These are phyloP conservation scores for Pythium graminicola DNA, from an alignment of 352 stramenopile genomes.

Conservation along the genomic window DNA sequence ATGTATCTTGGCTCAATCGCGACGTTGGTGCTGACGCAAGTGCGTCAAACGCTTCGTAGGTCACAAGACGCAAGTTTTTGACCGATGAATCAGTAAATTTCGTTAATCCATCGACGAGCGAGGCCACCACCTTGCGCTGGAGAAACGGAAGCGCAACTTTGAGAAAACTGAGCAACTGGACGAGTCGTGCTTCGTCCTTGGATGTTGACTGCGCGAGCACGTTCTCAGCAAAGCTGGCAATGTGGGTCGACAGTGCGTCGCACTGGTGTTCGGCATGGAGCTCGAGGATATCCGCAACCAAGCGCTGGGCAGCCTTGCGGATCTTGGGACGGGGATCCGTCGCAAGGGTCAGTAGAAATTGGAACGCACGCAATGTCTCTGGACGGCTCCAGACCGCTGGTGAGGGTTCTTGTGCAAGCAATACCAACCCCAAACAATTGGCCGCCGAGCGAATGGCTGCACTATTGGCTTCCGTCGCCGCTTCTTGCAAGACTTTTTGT, in stretches of 20 bases:
- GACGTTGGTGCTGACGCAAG: conserved; percentile 45
- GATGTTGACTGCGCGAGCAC: conserved; percentile 52
- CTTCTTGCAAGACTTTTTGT: conserved; percentile 63
- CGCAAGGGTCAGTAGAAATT: conserved; percentile 66
- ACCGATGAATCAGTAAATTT: conserved; percentile 71
- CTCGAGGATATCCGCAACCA: conserved; percentile 64
- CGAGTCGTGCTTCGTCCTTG: conserved; percentile 68
- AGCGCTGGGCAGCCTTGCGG: conserved; percentile 72
- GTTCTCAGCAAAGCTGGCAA: conserved; percentile 82
- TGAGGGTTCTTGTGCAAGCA: conserved; percentile 72
- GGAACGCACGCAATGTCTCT: conserved; percentile 69
- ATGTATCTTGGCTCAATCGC: conserved; percentile 57
- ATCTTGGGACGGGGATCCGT: conserved; percentile 81
- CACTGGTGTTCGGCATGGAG: conserved; percentile 61
- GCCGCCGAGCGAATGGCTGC: conserved; percentile 57
- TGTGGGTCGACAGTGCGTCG: conserved; percentile 80
- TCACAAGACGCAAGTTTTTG: conserved; percentile 73
- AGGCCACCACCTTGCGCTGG: conserved; percentile 74
- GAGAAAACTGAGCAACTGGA: conserved; percentile 77
- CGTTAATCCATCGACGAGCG: conserved; percentile 60
- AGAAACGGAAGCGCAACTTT: conserved; percentile 70
- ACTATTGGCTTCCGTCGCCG: conserved; percentile 37
- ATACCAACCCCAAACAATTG: conserved; percentile 48
- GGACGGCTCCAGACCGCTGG: conserved; percentile 51
- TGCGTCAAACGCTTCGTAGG: conserved; percentile 64